Base-by-base conservation (phyloP, 331 rosid genomes). In the Rosa hybrid region DNA sequence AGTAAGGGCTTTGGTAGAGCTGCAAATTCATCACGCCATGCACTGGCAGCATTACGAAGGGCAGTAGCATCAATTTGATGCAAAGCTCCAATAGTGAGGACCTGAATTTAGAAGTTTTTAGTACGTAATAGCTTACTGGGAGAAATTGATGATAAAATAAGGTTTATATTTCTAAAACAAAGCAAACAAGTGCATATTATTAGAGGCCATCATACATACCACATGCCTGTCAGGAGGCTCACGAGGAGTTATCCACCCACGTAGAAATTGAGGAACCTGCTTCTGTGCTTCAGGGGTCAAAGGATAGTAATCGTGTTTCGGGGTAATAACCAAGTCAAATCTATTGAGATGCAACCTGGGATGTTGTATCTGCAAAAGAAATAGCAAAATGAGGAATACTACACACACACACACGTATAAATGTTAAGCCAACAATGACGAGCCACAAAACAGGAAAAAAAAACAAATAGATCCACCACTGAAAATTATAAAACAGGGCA, bases 221-320 rank as follows among this genome's bases (percentile, higher is more conserved):
- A 96, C 99, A 77, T 87, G 86, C 81, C 86, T 84, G 86, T 87
- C 97, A 20, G 99, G 94, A 75, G 96, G 94, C 71, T 96, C 98
- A 0, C 88, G 87, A 4, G 98, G 99, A 77, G 98, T 93, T 82
- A 96, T 88, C 99, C 99, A 96, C 74, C 82, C 90, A 73, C 69
- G 86, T 77, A 96, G 83, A 86, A 90, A 85, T 71, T 83, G 90
- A 71, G 98, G 98, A 86, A 96, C 86, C 86, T 91, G 94, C 86
- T 89, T 84, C 73, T 88, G 90, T 79, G 86, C 98, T 80, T 90
- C 69, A 71, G 91, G 86, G 60, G 97, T 96, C 88, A 91, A 86
- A 72, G 99, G 90, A 86, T 89, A 96, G 82, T 96, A 96, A 89
- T 96, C 99, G 75, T 96, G 99, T 74, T 51, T 86, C 71, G 99